These are phyloP conservation scores for Saitozyma sp. DNA, from an alignment of 768 basidiomycete genomes.

Conservation along the genomic window DNA sequence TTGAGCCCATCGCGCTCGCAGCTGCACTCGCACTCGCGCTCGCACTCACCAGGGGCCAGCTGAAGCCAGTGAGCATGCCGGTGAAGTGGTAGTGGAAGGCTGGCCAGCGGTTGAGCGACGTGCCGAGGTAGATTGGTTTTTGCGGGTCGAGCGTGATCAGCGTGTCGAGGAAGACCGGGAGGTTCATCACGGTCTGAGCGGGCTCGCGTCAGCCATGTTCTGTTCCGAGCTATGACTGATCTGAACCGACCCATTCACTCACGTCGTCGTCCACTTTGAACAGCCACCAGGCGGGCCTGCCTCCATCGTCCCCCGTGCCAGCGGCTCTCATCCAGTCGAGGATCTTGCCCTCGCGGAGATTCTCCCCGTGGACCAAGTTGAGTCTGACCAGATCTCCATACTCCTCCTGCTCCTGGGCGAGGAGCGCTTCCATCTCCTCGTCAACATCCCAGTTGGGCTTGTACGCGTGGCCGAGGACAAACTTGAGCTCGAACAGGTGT, in stretches of 20 bases:
- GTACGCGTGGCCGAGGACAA: constrained; percentile 20
- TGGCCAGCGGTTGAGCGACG: constrained; percentile 29
- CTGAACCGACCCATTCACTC: constrained; percentile 9
- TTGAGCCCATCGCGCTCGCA: background rate
- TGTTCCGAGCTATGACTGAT: background rate
- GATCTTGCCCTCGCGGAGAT: constrained; percentile 24
- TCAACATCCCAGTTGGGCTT: constrained; percentile 6
- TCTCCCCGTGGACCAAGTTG: constrained; percentile 15
- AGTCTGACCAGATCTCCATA: constrained; percentile 27
- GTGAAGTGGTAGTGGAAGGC: constrained; percentile 33
- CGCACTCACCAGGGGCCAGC: constrained; percentile 21
- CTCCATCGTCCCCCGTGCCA: constrained; percentile 21
- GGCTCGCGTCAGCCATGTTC: constrained; percentile 1
- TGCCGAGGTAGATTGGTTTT: constrained; percentile 23
- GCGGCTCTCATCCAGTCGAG: constrained; percentile 20
- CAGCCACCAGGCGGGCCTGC: constrained; percentile 22
- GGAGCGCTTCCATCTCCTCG: constrained; percentile 10
- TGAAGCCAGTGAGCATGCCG: constrained; percentile 29
- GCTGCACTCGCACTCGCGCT: too few species aligned
- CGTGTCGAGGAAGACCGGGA: constrained; percentile 26
- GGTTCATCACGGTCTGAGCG: constrained; percentile 21
- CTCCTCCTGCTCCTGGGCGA: constrained; percentile 17
- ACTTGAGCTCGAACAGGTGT: constrained; percentile 32
- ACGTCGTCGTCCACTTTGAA: constrained; percentile 40
- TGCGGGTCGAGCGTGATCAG: constrained; percentile 21